Evolutionary conservation across 371 early-diverging fungal genomes (phyloP), one percentile per base, ranked within the genome.

Genomic region (Apophysomyces sp.): DNA sequence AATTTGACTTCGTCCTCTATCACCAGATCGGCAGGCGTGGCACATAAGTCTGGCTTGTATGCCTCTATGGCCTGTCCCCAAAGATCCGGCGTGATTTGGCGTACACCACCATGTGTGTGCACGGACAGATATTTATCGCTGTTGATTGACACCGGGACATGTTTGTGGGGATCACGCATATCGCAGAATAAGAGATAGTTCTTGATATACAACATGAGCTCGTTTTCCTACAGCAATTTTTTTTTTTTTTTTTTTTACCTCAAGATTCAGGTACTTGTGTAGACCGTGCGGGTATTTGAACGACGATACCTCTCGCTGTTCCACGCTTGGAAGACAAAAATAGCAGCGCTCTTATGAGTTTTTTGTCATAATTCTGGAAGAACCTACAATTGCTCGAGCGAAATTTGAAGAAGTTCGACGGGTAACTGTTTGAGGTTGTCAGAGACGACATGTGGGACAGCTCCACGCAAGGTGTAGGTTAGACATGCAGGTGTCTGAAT

Each of bases 371-470:
- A 16, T 29, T 6, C 1, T 8, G 18, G 31, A 7, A 2, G 7
- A 4, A 30, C 72, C 66, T 83, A 88, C 89, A 89, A 78, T 30
- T 87, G 85, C 44, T 87, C 87, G 32, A 86, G 68, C 30, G 81
- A 77, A 13, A 87, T 66, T 52, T 78, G 80, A 21, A 82, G 65
- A 18, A 80, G 72, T 21, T 77, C 76, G 7, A 81, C 68, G 12
- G 79, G 80, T 21, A 86, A 73, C 11, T 60, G 58, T 18, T 77
- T 68, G 37, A 86, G 56, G 36, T 81, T 86, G 40, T 93, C 91
- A 2, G 87, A 84, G 21, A 89, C 78, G 64, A 92, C 71, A 61
- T 92, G 93, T 31, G 91, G 91, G 12, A 89, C 88, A 5, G 90
- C 78, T 7, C 91, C 93, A 31, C 85, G 85, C 41, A 83, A 66